Evolutionary conservation across 805 yeast species (phyloP), one percentile per base, ranked within the genome.

Genomic region (Wickerhamomyces subpelliculosus): DNA sequence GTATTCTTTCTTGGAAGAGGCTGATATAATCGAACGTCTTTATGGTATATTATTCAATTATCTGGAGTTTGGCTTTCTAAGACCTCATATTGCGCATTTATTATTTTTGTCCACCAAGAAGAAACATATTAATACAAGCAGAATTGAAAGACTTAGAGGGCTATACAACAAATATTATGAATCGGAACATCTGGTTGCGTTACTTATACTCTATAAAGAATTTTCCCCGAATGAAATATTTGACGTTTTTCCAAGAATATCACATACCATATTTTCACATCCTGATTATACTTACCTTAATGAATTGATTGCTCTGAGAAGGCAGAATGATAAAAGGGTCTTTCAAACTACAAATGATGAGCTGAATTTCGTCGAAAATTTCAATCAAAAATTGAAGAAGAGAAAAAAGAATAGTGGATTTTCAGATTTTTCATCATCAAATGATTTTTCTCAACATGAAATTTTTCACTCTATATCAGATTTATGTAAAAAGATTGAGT

Each of bases 21-120:
- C 42, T 5, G 31, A 35, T 8, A 32, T 49, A 9, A 47, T 50
- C 13, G 44, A 40, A 1, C 36, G 37, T 17, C 26, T 51, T 4
- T 52, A 52, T 32, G 57, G 66, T 2, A 17, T 57, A 9, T 49
- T 62, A 44, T 50, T 64, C 36, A 61, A 64, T 30, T 49, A 55
- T 17, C 49, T 68, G 51, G 60, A 60, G 38, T 60, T 49, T 35
- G 63, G 58, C n/a, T 64, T 46, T 38, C 36, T 65, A 3, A 60
- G 65, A 39, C 45, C 54, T 4, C 51, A 59, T 46, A 40, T 64
- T 18, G 58, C 67, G 1, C 58, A 58, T 29, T 35, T 66, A 3
- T 37, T 67, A 5, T 46, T 64, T 27, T 52, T 65, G 48, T 37
- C 53, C 3, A 58, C 67, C 0, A 49, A 47, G n/a, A 39, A 40